Evolutionary conservation across 768 basidiomycete genomes (phyloP).

Genomic region (Pulveroboletus sp.): DNA sequence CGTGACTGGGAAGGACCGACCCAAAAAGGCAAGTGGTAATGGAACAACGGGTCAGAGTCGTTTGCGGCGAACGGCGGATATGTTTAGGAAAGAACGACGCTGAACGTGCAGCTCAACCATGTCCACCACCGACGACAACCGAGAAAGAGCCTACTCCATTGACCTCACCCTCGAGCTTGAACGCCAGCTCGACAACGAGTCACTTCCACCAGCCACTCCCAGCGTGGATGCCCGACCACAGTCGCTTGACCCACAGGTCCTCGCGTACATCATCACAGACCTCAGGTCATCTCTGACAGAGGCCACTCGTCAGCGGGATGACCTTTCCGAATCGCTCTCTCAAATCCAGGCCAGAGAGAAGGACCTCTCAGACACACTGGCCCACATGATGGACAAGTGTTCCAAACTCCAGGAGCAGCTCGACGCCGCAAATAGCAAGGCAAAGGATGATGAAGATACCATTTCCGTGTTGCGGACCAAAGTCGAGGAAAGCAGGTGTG

Average conservation of each 20-base stretch:
- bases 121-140: slow-evolving; percentile 26
- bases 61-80: slow-evolving; percentile 5
- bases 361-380: slow-evolving; percentile 59
- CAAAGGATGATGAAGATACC: slow-evolving; percentile 73
- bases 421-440: slow-evolving; percentile 46
- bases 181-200: slow-evolving; percentile 66
- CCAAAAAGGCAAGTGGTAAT: slow-evolving; percentile 1
- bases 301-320: slow-evolving; percentile 70
- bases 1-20: slow-evolving; percentile 5
- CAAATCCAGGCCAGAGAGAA: slow-evolving; percentile 53
- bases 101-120: slow-evolving; percentile 17
- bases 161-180: slow-evolving; percentile 81
- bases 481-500: slow-evolving; percentile 83
- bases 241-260: slow-evolving; percentile 70
- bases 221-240: slow-evolving; percentile 33
- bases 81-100: no score
- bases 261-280: slow-evolving; percentile 73
- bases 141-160: slow-evolving; percentile 50
- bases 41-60: not conserved
- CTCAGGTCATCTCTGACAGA: slow-evolving; percentile 64
- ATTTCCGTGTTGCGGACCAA: slow-evolving; percentile 75
- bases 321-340: slow-evolving; percentile 51
- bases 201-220: slow-evolving; percentile 48
- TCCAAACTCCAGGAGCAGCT: slow-evolving; percentile 57
- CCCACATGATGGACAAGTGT: slow-evolving; percentile 65